Percentiles rank a stretch among this genome's conserved stretches.
Conservation (phyloP, 2,329 filamentous ascomycete genomes). For the Pyrenophora teres region DNA sequence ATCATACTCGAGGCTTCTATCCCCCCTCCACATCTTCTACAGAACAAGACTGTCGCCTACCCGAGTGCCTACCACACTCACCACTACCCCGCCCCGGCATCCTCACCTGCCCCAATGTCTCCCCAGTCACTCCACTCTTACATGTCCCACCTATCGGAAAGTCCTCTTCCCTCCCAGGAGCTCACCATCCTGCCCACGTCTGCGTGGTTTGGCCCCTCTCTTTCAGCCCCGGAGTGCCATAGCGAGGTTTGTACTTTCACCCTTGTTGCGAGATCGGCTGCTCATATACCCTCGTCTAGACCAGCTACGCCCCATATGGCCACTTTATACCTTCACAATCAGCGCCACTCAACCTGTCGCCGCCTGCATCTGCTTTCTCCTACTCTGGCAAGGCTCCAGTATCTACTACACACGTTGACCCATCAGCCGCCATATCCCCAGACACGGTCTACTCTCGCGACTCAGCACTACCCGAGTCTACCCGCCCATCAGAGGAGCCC, state of each 20-base stretch:
- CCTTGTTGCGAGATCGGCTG: conserved; percentile 7
- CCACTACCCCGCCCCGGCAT: conserved; percentile 31
- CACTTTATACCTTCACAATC: conserved; percentile 42
- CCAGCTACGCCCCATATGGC: conserved; percentile 36
- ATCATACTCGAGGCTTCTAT: conserved; percentile 42
- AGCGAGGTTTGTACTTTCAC: conserved; percentile 35
- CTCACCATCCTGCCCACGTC: conserved; percentile 30
- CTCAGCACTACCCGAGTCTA: conserved; percentile 28
- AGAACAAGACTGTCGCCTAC: conserved; percentile 35
- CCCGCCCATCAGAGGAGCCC: conserved; percentile 27
- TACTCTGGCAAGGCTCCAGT: conserved; percentile 30
- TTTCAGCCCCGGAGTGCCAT: conserved; percentile 35
- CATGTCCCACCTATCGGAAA: conserved; percentile 36
- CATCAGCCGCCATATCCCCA: conserved; percentile 37
- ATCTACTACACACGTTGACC: conserved; percentile 23
- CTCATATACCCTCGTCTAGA: conserved; percentile 19
- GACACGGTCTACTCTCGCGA: conserved; percentile 36
- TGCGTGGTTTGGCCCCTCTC: conserved; percentile 38
- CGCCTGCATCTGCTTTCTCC: conserved; percentile 25
- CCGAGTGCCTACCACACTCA: conserved; percentile 32
- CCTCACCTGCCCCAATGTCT: conserved; percentile 41
- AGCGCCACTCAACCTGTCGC: conserved; percentile 34
- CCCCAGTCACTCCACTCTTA: conserved; percentile 39
- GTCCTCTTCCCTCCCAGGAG: conserved; percentile 34
- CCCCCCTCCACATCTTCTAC: conserved; percentile 43